Percentiles rank a stretch among this genome's conserved stretches.
These are phyloP conservation scores for Diplodia corticola DNA, from an alignment of 2,329 filamentous ascomycete species.

Conservation along the genomic window DNA sequence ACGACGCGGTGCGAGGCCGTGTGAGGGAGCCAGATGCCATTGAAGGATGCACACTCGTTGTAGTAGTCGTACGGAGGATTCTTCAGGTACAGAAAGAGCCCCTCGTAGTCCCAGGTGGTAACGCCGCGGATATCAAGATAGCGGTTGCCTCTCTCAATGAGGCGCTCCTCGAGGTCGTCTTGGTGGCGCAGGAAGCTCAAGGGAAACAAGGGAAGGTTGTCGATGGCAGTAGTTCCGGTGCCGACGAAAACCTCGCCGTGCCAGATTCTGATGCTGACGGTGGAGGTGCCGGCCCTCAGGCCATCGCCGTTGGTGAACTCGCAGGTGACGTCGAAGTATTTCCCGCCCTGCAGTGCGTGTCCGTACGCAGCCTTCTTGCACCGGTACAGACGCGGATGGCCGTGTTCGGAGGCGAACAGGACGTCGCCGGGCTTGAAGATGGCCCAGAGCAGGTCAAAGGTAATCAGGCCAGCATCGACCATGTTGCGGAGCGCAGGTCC, in stretches of 20 bases:
- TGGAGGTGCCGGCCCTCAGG: constrained; percentile 28
- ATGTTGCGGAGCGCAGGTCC: constrained; percentile 24
- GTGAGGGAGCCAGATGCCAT: constrained; percentile 26
- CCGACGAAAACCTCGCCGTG: constrained; percentile 25
- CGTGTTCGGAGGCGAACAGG: constrained; percentile 32
- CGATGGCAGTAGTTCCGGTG: constrained; percentile 21
- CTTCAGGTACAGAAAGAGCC: constrained; percentile 28
- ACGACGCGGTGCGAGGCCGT: constrained; percentile 29
- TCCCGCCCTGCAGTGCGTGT: constrained; percentile 27
- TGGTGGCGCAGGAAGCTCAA: constrained; percentile 17
- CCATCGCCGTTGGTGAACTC: constrained; percentile 40
- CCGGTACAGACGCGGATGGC: constrained; percentile 34
- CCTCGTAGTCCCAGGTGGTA: constrained; percentile 28
- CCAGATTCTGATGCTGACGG: constrained; percentile 23
- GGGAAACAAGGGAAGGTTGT: constrained; percentile 18
- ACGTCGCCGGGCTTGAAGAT: constrained; percentile 32
- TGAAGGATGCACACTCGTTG: constrained; percentile 24
- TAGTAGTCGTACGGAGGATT: constrained; percentile 27
- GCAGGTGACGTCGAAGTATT: constrained; percentile 31
- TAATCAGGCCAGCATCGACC: constrained; percentile 25
- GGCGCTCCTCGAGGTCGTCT: constrained; percentile 20
- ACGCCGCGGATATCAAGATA: constrained; percentile 26
- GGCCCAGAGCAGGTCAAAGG: constrained; percentile 28
- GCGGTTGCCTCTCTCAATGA: constrained; percentile 25
- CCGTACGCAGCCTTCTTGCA: constrained; percentile 34